Conservation (phyloP, 768 basidiomycete species). For the Fibroporia radiculosa region DNA sequence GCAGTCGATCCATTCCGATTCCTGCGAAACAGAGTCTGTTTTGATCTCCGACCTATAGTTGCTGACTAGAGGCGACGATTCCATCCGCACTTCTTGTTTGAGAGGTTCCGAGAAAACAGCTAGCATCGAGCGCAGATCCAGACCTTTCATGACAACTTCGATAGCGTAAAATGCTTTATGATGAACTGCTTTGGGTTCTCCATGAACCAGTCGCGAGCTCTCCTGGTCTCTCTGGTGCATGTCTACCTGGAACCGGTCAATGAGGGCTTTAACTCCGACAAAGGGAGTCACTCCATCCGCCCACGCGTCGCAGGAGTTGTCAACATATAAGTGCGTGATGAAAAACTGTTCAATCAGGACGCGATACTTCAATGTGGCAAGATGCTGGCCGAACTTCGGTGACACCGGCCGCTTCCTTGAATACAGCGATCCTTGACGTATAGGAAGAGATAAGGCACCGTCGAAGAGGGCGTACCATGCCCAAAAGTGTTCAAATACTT, state of each 20-base stretch:
- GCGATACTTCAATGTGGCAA: slow-evolving; percentile 89
- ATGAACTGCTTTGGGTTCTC: slow-evolving; percentile 49
- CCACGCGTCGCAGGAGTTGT: slow-evolving; percentile 78
- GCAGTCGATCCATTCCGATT: slow-evolving; percentile 63
- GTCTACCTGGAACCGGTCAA: slow-evolving; percentile 79
- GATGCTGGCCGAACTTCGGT: slow-evolving; percentile 81
- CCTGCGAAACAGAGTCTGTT: slow-evolving; percentile 34
- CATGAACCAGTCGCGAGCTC: slow-evolving; percentile 47
- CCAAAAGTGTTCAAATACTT: slow-evolving; percentile 84
- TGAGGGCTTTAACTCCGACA: slow-evolving; percentile 79
- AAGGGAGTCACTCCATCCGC: slow-evolving; percentile 66
- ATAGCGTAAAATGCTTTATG: slow-evolving; percentile 87
- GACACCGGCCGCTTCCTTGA: slow-evolving; percentile 57
- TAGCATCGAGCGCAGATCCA: slow-evolving; percentile 73
- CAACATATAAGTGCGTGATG: slow-evolving; percentile 82
- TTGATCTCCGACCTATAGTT: slow-evolving; percentile 41
- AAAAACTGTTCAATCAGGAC: slow-evolving; percentile 70
- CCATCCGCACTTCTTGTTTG: slow-evolving; percentile 49
- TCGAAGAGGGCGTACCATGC: slow-evolving; percentile 89
- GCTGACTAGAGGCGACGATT: slow-evolving; percentile 36
- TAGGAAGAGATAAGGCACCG: slow-evolving; percentile 66
- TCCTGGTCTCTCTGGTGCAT: slow-evolving; percentile 91
- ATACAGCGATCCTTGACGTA: slow-evolving; percentile 82
- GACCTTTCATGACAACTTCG: slow-evolving; percentile 69
- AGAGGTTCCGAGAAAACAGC: slow-evolving; percentile 70